A percentile compares a stretch with the other conserved stretches of the same genome.
These are phyloP conservation scores for Cercophora samala DNA, from an alignment of 495 filamentous ascomycete species.

Conservation along the genomic window DNA sequence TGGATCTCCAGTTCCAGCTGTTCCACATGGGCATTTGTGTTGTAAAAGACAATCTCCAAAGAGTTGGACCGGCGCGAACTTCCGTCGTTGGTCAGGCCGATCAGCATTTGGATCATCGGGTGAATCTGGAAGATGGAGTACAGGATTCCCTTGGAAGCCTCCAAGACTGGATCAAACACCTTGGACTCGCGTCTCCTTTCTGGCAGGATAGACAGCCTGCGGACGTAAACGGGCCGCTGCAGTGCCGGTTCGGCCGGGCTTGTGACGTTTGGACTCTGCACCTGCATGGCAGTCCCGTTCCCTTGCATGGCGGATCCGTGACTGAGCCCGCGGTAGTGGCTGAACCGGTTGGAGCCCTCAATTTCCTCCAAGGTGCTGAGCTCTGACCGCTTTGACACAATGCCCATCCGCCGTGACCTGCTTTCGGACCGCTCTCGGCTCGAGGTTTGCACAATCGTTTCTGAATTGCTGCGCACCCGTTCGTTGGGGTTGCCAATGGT, in stretches of 20 bases:
- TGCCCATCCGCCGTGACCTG: conserved; percentile 72
- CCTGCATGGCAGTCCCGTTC: conserved; percentile 37
- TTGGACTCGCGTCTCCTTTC: conserved; percentile 67
- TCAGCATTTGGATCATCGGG: conserved; percentile 67
- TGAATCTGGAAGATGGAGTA: conserved; percentile 82
- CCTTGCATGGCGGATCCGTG: conserved; percentile 72
- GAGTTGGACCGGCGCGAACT: conserved; percentile 61
- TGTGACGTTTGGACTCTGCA: conserved; percentile 49
- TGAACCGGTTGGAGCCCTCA: conserved; percentile 64
- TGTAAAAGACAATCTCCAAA: conserved; percentile 74
- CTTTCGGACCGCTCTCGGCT: conserved; percentile 51
- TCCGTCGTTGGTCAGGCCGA: conserved; percentile 65
- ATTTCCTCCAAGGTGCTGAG: conserved; percentile 73
- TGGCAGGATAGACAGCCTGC: conserved; percentile 77
- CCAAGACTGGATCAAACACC: conserved; percentile 61
- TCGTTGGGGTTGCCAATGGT: conserved; percentile 69
- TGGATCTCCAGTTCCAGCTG: conserved; percentile 71
- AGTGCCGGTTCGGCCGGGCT: conserved; percentile 56
- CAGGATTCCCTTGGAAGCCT: conserved; percentile 80
- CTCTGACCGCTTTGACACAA: conserved; percentile 72
- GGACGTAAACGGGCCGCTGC: conserved; percentile 59
- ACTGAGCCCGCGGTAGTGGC: conserved; percentile 77
- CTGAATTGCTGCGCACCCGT: conserved; percentile 83
- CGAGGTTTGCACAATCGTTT: conserved; percentile 61
- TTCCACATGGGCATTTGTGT: conserved; percentile 69